These are phyloP conservation scores for Claviceps capensis DNA, from an alignment of 2,329 filamentous ascomycete genomes.

Conservation along the genomic window DNA sequence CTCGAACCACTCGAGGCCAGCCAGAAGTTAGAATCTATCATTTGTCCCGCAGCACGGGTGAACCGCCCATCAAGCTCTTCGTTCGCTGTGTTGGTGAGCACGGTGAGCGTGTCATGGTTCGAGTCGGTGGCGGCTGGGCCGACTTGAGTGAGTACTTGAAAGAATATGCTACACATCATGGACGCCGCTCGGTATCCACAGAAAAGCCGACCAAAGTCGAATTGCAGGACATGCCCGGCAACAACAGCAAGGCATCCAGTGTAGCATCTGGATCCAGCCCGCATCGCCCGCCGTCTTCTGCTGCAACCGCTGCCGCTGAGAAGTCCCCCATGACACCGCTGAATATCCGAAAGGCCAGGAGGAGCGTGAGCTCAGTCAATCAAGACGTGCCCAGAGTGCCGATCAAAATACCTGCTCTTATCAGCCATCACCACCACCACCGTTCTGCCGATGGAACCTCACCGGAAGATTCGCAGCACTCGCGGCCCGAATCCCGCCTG, in stretches of 20 bases:
- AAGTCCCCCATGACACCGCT: slow-evolving; percentile 32
- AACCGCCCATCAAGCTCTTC: slow-evolving; percentile 86
- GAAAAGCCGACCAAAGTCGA: slow-evolving; percentile 39
- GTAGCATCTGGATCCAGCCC: slow-evolving; percentile 25
- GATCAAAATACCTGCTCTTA: slow-evolving; percentile 31
- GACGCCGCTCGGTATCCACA: slow-evolving; percentile 44
- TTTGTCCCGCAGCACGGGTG: slow-evolving; percentile 67
- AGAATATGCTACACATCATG: slow-evolving; percentile 86
- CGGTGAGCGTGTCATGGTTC: slow-evolving; percentile 91
- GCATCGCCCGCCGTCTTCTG: slow-evolving; percentile 24
- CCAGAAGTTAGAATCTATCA: slow-evolving; percentile 87
- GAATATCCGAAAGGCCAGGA: slow-evolving; percentile 40
- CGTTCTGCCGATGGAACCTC: slow-evolving; percentile 25
- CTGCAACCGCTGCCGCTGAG: slow-evolving; percentile 18
- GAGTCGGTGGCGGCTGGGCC: slow-evolving; percentile 95
- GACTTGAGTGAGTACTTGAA: slow-evolving; percentile 90
- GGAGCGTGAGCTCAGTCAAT: slow-evolving; percentile 24
- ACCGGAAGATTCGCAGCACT: slow-evolving; percentile 30
- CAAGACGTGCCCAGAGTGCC: slow-evolving; percentile 18
- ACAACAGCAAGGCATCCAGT: slow-evolving; percentile 14
- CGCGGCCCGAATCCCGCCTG: slow-evolving; percentile 38
- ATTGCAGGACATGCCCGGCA: slow-evolving; percentile 35
- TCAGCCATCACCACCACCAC: slow-evolving; percentile 9
- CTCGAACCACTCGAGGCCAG: slow-evolving; percentile 36
- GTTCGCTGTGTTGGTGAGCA: slow-evolving; percentile 83